Evolutionary conservation across 208 protist species (phyloP).

Genomic region (Acanthamoeba sp.): DNA sequence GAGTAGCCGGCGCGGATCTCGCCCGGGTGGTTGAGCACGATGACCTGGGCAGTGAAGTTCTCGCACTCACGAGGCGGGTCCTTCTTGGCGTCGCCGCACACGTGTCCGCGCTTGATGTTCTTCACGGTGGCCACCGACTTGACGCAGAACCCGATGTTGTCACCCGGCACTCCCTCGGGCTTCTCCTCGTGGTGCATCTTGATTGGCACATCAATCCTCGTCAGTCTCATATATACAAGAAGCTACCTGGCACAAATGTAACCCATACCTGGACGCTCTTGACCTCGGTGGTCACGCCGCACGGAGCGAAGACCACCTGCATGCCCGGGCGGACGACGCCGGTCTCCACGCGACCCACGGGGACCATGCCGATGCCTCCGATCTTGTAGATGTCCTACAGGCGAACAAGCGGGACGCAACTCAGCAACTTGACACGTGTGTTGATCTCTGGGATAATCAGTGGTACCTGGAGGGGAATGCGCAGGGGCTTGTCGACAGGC

Average conservation of each 20-base stretch:
- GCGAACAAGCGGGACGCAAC: constrained; percentile 97
- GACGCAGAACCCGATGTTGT: constrained; percentile 94
- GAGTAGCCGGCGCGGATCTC: constrained; percentile 93
- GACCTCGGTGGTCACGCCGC: constrained; percentile 87
- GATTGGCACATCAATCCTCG: no score
- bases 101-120: constrained; percentile 92
- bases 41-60: constrained; percentile 94
- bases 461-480: constrained; percentile 93
- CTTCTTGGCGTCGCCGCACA: constrained; percentile 88
- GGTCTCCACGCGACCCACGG: constrained; percentile 94
- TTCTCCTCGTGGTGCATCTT: constrained; percentile 91
- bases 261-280: constrained; percentile 89
- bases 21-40: constrained; percentile 95
- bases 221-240: no score
- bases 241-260: no score
- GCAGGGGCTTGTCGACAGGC: constrained; percentile 95
- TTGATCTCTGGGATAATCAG: constrained; percentile 87
- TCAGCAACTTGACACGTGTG: no score
- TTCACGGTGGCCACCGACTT: constrained; percentile 89
- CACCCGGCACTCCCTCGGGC: constrained; percentile 82
- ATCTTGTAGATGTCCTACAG: constrained; percentile 95
- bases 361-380: constrained; percentile 96
- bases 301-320: constrained; percentile 89
- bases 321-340: constrained; percentile 87
- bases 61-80: constrained; percentile 50